Base-by-base conservation (phyloP, 352 stramenopile species). In the Aphanomyces cochlioides region DNA sequence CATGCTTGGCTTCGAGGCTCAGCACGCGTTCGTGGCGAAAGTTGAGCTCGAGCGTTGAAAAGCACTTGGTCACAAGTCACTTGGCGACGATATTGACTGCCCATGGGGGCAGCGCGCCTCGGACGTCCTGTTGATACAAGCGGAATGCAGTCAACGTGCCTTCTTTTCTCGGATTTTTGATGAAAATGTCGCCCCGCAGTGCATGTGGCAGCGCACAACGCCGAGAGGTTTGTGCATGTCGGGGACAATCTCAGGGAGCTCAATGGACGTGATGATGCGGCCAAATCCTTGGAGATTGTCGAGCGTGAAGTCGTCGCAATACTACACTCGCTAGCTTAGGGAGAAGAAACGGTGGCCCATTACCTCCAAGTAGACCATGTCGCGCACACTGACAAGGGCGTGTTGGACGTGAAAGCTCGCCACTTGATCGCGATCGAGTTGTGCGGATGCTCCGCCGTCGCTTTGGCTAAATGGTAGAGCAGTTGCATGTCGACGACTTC, bases 371-470 rank as follows among this genome's bases (percentile, higher is more conserved):
- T 89, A 90, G 67, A 80, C 90, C 45, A 90, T 91, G 58, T 94
- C 87, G n/a, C 87, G 82, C 61, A 88, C 81, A 84, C 89, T 84
- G 45, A 82, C 81, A 28, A 92, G 73, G 36, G 90, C 90, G 64
- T 90, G 90, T 67, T 70, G 6, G 84, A 90, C 64, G 89, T 81
- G 36, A 92, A 74, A 1, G 83, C 84, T 1, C 80, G 85, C 87
- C 87, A 94, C 72, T 94, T 94, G 69, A 91, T 81, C 1, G 75
- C 83, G 15, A 94, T 83, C 50, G 83, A 91, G 65, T 94, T 84
- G 56, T 90, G 88, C 5, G 87, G 87, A 69, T 94, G 91, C 4
- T 90, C 84, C 3, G 54, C 53, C 0, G 86, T 89, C 1, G 84
- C 83, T 4, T 65, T 67, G 4, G 83, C 85, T 90, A 73, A n/a